A percentile compares a stretch with the other conserved stretches of the same genome.
Evolutionary conservation across 148 eudicot genomes (phyloP).

Genomic region (Oxyria digyna): DNA sequence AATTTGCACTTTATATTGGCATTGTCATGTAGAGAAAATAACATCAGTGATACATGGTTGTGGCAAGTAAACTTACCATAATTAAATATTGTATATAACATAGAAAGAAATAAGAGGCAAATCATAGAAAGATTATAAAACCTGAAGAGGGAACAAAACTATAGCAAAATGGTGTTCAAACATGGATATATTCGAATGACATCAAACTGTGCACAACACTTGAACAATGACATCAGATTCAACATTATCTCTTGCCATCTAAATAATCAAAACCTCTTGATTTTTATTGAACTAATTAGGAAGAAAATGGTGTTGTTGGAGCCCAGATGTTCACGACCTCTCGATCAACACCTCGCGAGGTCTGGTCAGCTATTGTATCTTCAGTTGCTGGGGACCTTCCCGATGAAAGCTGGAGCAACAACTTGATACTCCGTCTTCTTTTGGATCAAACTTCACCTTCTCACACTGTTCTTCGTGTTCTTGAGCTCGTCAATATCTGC

Average conservation of each 20-base stretch:
- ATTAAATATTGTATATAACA: not conserved
- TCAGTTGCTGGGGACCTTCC: too few species aligned
- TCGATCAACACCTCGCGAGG: too few species aligned
- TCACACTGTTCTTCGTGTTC: too few species aligned
- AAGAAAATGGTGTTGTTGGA: not conserved
- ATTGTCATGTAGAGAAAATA: not conserved
- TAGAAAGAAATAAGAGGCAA: not conserved
- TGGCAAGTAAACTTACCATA: not conserved
- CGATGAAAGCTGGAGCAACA: too few species aligned
- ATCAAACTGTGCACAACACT: constrained; percentile 99
- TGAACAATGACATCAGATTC: constrained; percentile 12
- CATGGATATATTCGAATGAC: constrained; percentile 69
- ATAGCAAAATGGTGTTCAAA: constrained; percentile 89
- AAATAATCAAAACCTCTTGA: not conserved
- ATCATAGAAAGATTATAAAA: constrained; percentile 12
- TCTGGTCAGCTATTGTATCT: too few species aligned
- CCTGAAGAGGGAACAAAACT: constrained; percentile 89
- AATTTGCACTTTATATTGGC: not conserved
- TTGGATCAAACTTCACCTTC: too few species aligned
- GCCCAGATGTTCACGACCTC: too few species aligned
- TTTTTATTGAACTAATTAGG: not conserved
- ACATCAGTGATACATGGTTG: not conserved
- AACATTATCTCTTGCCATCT: not conserved
- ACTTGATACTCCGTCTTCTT: too few species aligned
- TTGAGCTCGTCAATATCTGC: too few species aligned